Evolutionary conservation across 345 rosid species (phyloP), one percentile per base, ranked within the genome.

Genomic region (Populus tremula): DNA sequence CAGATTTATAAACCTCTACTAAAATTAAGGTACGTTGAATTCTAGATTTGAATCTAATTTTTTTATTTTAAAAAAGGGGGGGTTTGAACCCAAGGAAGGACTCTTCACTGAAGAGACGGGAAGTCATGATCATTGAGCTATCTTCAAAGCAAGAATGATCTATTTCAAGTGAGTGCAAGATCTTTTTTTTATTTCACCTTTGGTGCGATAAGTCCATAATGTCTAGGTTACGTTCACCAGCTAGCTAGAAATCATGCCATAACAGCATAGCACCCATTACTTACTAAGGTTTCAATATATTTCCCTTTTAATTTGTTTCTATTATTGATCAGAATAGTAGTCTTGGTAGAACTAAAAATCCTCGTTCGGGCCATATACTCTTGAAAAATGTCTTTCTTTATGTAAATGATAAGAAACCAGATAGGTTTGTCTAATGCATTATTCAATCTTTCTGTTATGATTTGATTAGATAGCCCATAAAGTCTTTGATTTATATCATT

Each of bases 381-480:
- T 41, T 17, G 38, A 31, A 76, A 66, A 72, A 50, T 41, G 50
- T 67, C 73, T 67, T 62, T 61, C 11, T 31, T 33, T 39, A 65
- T 23, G 23, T 18, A 38, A 56, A 70, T 68, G 43, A 68, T 35
- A 73, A 70, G 70, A 71, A 36, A 78, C 49, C 65, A 77, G 68
- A 74, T 66, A 62, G 47, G 43, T 54, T 61, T 21, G 72, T 75
- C 59, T 21, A 75, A 12, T 66, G 73, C 72, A 75, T 83, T 74
- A 74, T 35, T 54, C 41, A 45, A 33, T 69, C 43, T n/a, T 41
- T 70, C 77, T 67, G 65, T 67, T 78, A 50, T 43, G 67, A 72
- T 78, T 79, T 81, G 85, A 82, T 86, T 74, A 65, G 86, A 84
- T 72, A 39, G 82, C 4, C 78, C 78, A 36, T 67, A 84, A 84